These are phyloP conservation scores for Annona squamosa DNA, from an alignment of 164 flowering plant species.

Conservation along the genomic window DNA sequence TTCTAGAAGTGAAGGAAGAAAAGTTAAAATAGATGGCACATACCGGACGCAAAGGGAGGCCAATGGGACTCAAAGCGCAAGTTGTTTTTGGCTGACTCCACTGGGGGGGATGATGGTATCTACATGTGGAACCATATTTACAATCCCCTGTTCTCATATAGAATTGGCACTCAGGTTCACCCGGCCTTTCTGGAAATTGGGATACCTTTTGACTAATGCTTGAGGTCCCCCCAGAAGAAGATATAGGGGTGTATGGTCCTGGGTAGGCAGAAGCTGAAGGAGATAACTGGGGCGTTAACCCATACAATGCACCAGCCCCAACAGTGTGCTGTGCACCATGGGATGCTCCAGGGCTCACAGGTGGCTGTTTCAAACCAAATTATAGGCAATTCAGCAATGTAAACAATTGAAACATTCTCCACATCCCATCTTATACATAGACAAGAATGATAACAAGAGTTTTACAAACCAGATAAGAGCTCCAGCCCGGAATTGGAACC, in stretches of 20 bases:
- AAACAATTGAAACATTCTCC: neutral
- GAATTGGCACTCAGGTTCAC: constrained; percentile 81
- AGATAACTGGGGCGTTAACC: constrained; percentile 48
- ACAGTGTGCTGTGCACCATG: constrained; percentile 43
- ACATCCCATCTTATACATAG: neutral
- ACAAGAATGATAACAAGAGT: neutral
- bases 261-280: constrained; percentile 62
- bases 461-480: constrained; percentile 53
- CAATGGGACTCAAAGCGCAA: constrained; percentile 50
- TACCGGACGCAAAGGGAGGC: constrained; percentile 90
- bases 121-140: constrained; percentile 85
- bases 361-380: constrained; percentile 36
- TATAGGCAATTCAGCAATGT: neutral
- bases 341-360: constrained; percentile 49
- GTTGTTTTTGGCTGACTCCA: constrained; percentile 32
- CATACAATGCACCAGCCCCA: constrained; percentile 49
- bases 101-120: constrained; percentile 83
- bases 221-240: constrained; percentile 43
- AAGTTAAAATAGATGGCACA: constrained; percentile 13
- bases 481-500: constrained; percentile 74
- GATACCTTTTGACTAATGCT: constrained; percentile 53
- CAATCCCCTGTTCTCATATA: constrained; percentile 91
- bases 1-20: neutral
- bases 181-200: constrained; percentile 83
- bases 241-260: constrained; percentile 38